Percentiles rank a stretch among this genome's conserved stretches.
Conservation (phyloP, 108 stramenopile genomes). For the Parmales sp. region DNA sequence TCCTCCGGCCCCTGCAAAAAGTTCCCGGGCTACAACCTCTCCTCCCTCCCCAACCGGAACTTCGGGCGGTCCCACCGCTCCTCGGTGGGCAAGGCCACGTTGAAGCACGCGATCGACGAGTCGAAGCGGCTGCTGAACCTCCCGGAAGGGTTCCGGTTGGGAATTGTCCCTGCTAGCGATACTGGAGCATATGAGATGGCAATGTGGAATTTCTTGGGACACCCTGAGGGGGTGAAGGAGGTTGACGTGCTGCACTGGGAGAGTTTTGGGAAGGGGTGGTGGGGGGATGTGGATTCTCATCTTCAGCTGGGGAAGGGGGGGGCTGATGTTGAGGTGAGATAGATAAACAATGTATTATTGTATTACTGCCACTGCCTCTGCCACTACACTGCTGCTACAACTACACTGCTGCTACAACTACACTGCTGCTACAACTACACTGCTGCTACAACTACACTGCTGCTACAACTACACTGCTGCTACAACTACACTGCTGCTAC, state of each 20-base stretch:
- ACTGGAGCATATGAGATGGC: slow-evolving; percentile 99
- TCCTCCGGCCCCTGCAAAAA: slow-evolving; percentile 96
- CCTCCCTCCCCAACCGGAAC: slow-evolving; percentile 54
- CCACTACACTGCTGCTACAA: no score
- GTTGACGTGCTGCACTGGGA: slow-evolving; percentile 98
- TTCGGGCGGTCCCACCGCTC: slow-evolving; percentile 95
- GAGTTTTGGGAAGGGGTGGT: slow-evolving; percentile 97
- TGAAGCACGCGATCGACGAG: slow-evolving; percentile 85
- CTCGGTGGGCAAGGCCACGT: slow-evolving; percentile 90
- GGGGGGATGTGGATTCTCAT: slow-evolving; percentile 78
- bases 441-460: no score
- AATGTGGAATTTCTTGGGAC: slow-evolving; percentile 99
- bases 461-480: no score
- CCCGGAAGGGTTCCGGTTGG: slow-evolving; percentile 86
- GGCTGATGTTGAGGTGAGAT: no score
- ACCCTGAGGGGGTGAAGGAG: no score
- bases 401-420: no score
- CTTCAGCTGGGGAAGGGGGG: slow-evolving; percentile 77
- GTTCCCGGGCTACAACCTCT: slow-evolving; percentile 84
- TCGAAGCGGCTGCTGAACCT: slow-evolving; percentile 84
- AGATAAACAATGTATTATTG: no score
- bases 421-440: no score
- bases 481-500: no score
- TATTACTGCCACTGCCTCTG: no score
- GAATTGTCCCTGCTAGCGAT: slow-evolving; percentile 96